A percentile compares a stretch with the other conserved stretches of the same genome.
Evolutionary conservation across 768 basidiomycete genomes (phyloP).

Genomic region (Cantharellus cinnabarinus): DNA sequence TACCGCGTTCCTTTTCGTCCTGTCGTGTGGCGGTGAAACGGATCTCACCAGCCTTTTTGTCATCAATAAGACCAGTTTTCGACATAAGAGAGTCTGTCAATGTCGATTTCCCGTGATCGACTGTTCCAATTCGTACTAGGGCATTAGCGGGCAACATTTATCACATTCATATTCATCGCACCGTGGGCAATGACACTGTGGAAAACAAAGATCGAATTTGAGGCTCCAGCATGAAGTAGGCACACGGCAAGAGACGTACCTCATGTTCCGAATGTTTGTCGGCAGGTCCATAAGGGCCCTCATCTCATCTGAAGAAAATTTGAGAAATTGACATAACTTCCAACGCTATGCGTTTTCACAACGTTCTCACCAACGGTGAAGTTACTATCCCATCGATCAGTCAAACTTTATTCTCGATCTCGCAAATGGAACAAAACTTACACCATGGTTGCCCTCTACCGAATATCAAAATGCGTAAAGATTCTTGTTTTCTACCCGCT

Average conservation of each 20-base stretch:
- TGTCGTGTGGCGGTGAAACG: slow-evolving; percentile 94
- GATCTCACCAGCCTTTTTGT: slow-evolving; percentile 84
- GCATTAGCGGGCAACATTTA: neutral
- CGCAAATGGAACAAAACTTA: no score
- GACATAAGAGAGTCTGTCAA: slow-evolving; percentile 97
- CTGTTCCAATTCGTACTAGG: slow-evolving; percentile 19
- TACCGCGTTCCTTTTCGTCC: slow-evolving; percentile 99
- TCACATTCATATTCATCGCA: slow-evolving; percentile 19
- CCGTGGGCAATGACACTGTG: slow-evolving; percentile 70
- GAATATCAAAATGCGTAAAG: no score
- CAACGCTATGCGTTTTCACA: neutral
- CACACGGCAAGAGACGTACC: no score
- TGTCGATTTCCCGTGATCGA: slow-evolving; percentile 99
- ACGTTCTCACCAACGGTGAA: slow-evolving; percentile 59
- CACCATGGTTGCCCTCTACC: no score
- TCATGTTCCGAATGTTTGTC: slow-evolving; percentile 90
- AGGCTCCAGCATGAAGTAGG: no score
- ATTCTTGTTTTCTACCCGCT: no score
- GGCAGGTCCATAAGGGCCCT: slow-evolving; percentile 73
- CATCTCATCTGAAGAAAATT: slow-evolving; percentile 45
- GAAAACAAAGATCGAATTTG: no score
- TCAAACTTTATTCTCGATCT: no score
- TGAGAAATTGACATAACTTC: neutral
- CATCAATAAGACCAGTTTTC: slow-evolving; percentile 97
- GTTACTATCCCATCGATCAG: slow-evolving; percentile 30